Conservation (phyloP, 768 basidiomycete species). For the Crepidotus variabilis region DNA sequence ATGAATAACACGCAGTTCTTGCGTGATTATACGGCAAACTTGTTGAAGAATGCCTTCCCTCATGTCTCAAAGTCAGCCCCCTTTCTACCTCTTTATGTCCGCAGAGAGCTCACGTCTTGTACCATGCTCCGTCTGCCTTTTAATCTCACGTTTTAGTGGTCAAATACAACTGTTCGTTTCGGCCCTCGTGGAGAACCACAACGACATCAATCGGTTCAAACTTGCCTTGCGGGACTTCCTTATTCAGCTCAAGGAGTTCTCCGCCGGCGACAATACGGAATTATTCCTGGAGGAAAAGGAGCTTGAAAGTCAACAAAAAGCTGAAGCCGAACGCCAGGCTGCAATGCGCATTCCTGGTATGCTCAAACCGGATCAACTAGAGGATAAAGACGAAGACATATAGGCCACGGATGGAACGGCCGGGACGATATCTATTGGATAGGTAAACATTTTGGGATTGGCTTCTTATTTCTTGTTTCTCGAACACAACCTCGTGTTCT, state of each 20-base stretch:
- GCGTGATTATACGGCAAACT: constrained; percentile 79
- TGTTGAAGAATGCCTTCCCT: constrained; percentile 87
- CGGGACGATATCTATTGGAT: constrained; percentile 20
- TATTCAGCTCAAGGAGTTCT: constrained; percentile 96
- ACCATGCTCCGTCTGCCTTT: constrained; percentile 9
- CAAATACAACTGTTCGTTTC: constrained; percentile 71
- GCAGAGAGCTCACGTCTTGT: neutral
- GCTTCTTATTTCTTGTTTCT: constrained; percentile 23
- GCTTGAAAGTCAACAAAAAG: constrained; percentile 72
- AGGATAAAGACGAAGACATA: constrained; percentile 90
- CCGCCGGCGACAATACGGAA: constrained; percentile 83
- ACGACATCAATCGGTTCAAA: constrained; percentile 89
- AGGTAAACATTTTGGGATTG: constrained; percentile 15
- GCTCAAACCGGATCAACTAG: constrained; percentile 92
- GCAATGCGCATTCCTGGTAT: constrained; percentile 97
- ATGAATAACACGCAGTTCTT: constrained; percentile 80
- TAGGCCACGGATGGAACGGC: constrained; percentile 24
- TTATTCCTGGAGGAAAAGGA: constrained; percentile 95
- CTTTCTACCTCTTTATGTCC: constrained; percentile 10
- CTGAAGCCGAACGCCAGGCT: constrained; percentile 79
- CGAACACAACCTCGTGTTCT: constrained; percentile 16
- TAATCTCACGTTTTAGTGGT: constrained; percentile 36
- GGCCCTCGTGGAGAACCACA: constrained; percentile 67
- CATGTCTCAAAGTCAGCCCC: constrained; percentile 77
- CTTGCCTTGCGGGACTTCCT: constrained; percentile 94